A percentile compares a stretch with the other conserved stretches of the same genome.
These are phyloP conservation scores for Claviceps digitariae DNA, from an alignment of 2,329 filamentous ascomycete genomes.

Conservation along the genomic window DNA sequence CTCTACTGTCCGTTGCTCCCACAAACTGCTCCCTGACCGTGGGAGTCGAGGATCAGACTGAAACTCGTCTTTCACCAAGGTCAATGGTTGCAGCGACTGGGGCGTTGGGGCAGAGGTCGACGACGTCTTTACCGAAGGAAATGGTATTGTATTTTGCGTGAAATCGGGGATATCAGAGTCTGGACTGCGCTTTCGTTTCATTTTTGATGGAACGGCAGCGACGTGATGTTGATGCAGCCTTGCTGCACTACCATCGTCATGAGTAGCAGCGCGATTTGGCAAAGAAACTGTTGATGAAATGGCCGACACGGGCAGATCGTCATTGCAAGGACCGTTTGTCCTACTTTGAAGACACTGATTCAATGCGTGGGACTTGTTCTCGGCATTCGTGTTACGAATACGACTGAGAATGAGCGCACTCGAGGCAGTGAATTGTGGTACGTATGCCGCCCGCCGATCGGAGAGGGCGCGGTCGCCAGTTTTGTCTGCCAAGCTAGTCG, in stretches of 20 bases:
- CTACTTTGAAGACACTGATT: background rate
- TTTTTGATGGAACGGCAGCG: background rate
- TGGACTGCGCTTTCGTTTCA: constrained; percentile 18
- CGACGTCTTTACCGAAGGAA: constrained; percentile 10
- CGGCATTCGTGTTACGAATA: background rate
- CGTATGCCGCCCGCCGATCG: constrained; percentile 1
- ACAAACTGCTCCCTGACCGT: constrained; percentile 3
- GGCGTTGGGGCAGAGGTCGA: background rate
- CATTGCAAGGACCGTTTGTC: background rate
- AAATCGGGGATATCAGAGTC: constrained; percentile 15
- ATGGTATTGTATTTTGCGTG: constrained; percentile 18
- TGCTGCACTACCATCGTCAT: background rate
- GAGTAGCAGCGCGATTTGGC: background rate
- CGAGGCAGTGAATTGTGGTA: constrained; percentile 4
- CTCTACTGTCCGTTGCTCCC: constrained; percentile 14
- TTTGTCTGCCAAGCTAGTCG: background rate
- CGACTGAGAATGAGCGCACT: constrained; percentile 3
- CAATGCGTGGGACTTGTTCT: too few relatives aligned
- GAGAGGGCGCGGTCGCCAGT: background rate
- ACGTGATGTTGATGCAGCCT: background rate
- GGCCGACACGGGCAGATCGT: background rate
- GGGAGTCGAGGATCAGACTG: background rate
- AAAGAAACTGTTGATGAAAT: background rate
- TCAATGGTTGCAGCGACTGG: background rate
- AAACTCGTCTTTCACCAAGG: background rate